Conservation (phyloP, 768 basidiomycete genomes). For the Xerocomus potaroensis region DNA sequence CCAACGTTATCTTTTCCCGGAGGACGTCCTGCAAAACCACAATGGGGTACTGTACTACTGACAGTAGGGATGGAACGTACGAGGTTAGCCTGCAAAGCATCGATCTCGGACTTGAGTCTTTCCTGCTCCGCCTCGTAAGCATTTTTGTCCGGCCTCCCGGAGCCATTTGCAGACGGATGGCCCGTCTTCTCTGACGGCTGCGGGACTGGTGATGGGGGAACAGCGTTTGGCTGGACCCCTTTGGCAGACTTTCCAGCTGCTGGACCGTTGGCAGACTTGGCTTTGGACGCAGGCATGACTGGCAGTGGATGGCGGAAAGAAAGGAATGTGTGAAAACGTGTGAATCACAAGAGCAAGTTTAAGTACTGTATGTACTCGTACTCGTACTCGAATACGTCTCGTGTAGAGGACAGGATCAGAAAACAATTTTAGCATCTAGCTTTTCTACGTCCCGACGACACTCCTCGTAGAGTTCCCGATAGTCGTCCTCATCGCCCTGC, state of each 20-base stretch:
- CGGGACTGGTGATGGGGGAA: conserved; percentile 25
- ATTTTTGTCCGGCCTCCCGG: conserved; percentile 79
- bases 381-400: too few relatives aligned
- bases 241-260: conserved; percentile 27
- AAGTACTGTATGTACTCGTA: neutral
- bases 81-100: conserved; percentile 70
- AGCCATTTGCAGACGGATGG: conserved; percentile 20
- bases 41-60: neutral
- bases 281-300: conserved; percentile 43
- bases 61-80: conserved; percentile 45
- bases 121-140: conserved; percentile 84
- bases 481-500: conserved; percentile 76
- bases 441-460: conserved; percentile 81
- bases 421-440: conserved; percentile 65
- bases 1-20: conserved; percentile 69
- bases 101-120: conserved; percentile 78
- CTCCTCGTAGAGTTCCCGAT: conserved; percentile 82
- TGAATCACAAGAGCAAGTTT: conserved; percentile 7
- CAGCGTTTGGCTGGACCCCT: conserved; percentile 24
- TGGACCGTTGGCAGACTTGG: conserved; percentile 51
- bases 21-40: conserved; percentile 49
- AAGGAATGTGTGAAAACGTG: conserved; percentile 19
- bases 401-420: conserved; percentile 36
- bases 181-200: conserved; percentile 20
- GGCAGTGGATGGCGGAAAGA: conserved; percentile 14